phyloP scores from a whole-genome alignment of 768 basidiomycete genomes.

The Coprinopsis marcescibilis region DNA sequence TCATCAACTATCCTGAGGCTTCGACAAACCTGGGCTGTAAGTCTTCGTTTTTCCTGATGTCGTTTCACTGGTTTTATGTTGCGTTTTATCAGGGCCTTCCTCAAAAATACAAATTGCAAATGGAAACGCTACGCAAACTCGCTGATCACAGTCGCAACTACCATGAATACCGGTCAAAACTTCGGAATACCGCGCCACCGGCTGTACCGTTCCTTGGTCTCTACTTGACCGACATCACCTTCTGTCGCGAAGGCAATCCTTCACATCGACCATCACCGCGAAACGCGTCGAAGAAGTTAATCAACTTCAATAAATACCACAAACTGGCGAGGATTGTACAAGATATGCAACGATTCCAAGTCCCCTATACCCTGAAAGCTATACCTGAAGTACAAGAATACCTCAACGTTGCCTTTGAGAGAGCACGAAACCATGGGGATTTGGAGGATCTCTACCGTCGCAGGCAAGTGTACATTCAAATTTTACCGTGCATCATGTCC shows the following conservation, averaged over 20 bases:
- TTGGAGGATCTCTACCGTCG: conserved; percentile 81
- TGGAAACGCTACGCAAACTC: conserved; percentile 76
- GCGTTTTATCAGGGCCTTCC: conserved; percentile 56
- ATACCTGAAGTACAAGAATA: conserved; percentile 87
- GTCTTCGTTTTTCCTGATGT: conserved; percentile 23
- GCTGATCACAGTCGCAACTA: conserved; percentile 91
- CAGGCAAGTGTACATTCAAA: conserved; percentile 44
- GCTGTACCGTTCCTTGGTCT: conserved; percentile 95
- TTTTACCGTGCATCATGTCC: background rate
- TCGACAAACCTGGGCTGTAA: conserved; percentile 89
- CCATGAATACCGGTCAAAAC: conserved; percentile 81
- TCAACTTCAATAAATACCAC: conserved; percentile 97
- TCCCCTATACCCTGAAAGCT: conserved; percentile 78
- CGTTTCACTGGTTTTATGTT: conserved; percentile 6
- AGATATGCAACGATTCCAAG: conserved; percentile 93
- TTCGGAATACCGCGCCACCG: conserved; percentile 86
- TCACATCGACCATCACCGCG: conserved; percentile 75
- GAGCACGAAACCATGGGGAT: conserved; percentile 72
- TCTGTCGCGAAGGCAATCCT: conserved; percentile 93
- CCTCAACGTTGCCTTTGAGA: conserved; percentile 67
- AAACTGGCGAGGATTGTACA: conserved; percentile 83
- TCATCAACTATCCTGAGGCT: conserved; percentile 91
- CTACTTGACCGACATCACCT: conserved; percentile 89
- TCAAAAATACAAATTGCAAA: conserved; percentile 74
- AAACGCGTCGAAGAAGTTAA: conserved; percentile 67